Conservation (phyloP, 345 rosid species). For the Eucalyptus curtisii region DNA sequence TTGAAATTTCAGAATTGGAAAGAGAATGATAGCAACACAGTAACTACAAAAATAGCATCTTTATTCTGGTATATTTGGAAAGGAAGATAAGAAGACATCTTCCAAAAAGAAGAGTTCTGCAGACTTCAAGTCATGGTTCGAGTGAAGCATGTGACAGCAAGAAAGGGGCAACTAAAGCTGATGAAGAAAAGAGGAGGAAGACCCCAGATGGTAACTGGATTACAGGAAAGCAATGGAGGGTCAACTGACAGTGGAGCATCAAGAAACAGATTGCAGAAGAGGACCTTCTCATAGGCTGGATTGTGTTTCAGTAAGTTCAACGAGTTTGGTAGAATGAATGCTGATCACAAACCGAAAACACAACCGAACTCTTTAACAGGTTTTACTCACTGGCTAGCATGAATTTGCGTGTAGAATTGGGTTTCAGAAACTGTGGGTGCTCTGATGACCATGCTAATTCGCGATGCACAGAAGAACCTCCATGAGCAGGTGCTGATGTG, state of each 20-base stretch:
- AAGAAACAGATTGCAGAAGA: not conserved
- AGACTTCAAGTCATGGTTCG: not conserved
- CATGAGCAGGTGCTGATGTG: not conserved
- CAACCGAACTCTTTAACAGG: fast-evolving
- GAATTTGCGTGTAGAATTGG: not conserved
- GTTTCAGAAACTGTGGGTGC: not conserved
- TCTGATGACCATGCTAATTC: not conserved
- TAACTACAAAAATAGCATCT: not conserved
- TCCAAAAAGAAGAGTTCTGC: not conserved
- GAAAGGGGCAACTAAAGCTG: not conserved
- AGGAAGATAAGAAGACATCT: not conserved
- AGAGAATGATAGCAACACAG: not conserved
- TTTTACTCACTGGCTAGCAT: not conserved
- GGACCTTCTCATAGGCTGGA: not conserved
- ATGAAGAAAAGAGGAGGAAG: not conserved
- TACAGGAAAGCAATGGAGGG: not conserved
- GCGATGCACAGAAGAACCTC: not conserved
- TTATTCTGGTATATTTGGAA: not conserved
- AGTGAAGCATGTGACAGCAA: not conserved
- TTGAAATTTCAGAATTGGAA: not conserved
- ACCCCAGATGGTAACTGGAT: not conserved
- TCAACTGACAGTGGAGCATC: not conserved
- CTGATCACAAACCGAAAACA: not conserved
- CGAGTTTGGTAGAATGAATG: not conserved
- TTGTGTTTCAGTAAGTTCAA: not conserved